Conservation (phyloP, 1,284 basidiomycete genomes). For the Hymenochaete sp. region DNA sequence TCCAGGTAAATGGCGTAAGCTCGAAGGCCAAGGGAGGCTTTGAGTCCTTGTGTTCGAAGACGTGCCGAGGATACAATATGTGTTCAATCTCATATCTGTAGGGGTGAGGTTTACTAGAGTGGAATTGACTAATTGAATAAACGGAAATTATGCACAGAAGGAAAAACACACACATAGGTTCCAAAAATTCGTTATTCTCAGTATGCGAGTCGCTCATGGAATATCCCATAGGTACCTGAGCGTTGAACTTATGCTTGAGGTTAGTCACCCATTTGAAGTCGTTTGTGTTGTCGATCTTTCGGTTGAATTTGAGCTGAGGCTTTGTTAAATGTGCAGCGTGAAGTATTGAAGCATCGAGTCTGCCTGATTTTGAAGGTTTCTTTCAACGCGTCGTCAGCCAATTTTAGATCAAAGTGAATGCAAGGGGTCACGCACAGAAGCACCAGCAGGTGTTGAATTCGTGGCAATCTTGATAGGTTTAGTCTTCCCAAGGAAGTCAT, state of each 20-base stretch:
- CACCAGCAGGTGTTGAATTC: slow-evolving; percentile 21
- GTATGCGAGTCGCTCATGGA: slow-evolving; percentile 25
- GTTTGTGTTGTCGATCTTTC: slow-evolving; percentile 46
- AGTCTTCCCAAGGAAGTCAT: slow-evolving; percentile 65
- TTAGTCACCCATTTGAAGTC: slow-evolving; percentile 51
- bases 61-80: slow-evolving; percentile 57
- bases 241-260: slow-evolving; percentile 68
- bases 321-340: slow-evolving; percentile 67
- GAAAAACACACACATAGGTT: slow-evolving; percentile 20
- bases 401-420: slow-evolving; percentile 8
- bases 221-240: slow-evolving; percentile 68
- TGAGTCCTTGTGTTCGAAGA: slow-evolving; percentile 49
- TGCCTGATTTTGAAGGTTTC: slow-evolving; percentile 29
- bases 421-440: not conserved
- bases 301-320: slow-evolving; percentile 69
- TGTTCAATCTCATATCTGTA: slow-evolving; percentile 77
- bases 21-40: slow-evolving; percentile 51
- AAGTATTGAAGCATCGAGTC: slow-evolving; percentile 51
- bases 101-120: slow-evolving; percentile 44
- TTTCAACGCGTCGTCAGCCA: slow-evolving; percentile 27
- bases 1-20: slow-evolving; percentile 65
- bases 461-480: slow-evolving; percentile 58
- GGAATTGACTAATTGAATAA: slow-evolving; percentile 9
- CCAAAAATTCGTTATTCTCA: slow-evolving; percentile 15
- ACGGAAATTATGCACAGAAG: slow-evolving; percentile 10